Evolutionary conservation across 768 basidiomycete species (phyloP), one percentile per base, ranked within the genome.

Genomic region (Trametes cingulata): DNA sequence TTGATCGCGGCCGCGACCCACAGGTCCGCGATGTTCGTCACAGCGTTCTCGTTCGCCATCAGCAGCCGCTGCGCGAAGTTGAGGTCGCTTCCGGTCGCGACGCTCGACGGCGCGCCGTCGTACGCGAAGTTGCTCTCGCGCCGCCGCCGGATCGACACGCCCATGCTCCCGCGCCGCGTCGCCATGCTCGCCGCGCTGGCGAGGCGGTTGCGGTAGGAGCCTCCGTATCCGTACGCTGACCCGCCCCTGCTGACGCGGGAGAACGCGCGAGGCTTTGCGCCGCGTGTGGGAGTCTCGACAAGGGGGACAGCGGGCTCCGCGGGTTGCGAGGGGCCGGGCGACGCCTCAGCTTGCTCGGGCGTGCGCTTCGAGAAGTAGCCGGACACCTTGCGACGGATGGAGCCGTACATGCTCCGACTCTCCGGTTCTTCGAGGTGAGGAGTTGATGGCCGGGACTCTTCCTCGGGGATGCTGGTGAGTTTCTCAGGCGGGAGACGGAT

Each of bases 1-100:
- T 96, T 97, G 77, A 96, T 93, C 6, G 96, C 97, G 19, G 95
- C 91, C 5, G 94, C 93, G 52, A 98, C 93, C 97, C 97, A 99
- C 20, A 99, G 78, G 74, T 98, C 96, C 22, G 94, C 92, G 68
- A 99, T 91, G 65, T 89, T 93, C 57, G 93, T 95, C 5, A 95
- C 94, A 13, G 93, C 90, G 66, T 93, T 91, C 74, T 97, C 95
- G 73, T 97, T 97, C 19, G 96, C 96, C 78, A 95, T 86, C 43
- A 96, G 75, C 22, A 96, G 70, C 60, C 93, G 82, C 71, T 96
- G 92, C 0, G 95, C 89, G 65, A 98, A 93, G 67, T 91, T 93
- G 51, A 93, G 80, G 64, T 89, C 88, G 35, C 78, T 66, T 0
- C 77, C 76, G 8, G 76, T 77, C 40, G 69, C 71, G 22, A 76